Conservation (phyloP, 2,329 filamentous ascomycete species). For the Cercospora berteroae region DNA sequence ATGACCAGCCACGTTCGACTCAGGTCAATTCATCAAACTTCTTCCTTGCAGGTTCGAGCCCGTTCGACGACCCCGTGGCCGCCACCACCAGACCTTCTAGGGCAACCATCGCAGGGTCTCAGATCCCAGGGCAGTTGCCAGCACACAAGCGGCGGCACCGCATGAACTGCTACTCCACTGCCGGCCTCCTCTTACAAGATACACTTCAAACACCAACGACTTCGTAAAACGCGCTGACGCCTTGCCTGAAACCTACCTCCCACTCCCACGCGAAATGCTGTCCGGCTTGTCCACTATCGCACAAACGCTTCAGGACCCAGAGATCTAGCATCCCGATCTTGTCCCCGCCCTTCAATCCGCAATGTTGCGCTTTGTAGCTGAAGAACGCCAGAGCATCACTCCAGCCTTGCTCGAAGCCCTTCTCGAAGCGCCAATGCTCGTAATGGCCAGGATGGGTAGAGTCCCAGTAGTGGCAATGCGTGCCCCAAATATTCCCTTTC, state of each 20-base stretch:
- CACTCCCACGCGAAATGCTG: slow-evolving; percentile 51
- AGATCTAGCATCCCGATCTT: slow-evolving; percentile 58
- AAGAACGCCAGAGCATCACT: slow-evolving; percentile 56
- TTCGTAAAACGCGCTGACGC: slow-evolving; percentile 45
- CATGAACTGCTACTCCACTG: background rate
- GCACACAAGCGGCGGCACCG: background rate
- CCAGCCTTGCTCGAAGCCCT: slow-evolving; percentile 58
- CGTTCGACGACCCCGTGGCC: background rate
- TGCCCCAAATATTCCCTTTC: slow-evolving; percentile 40
- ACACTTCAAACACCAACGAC: slow-evolving; percentile 31
- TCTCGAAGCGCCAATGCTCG: slow-evolving; percentile 55
- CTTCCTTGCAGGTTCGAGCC: background rate
- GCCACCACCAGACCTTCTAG: background rate
- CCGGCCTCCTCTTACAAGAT: background rate
- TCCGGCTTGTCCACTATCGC: slow-evolving; percentile 51
- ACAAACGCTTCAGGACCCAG: slow-evolving; percentile 57
- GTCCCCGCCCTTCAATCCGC: slow-evolving; percentile 45
- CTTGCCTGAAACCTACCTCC: slow-evolving; percentile 51
- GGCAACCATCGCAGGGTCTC: background rate
- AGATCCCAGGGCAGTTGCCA: background rate
- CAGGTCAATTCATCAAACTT: background rate
- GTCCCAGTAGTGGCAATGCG: slow-evolving; percentile 55
- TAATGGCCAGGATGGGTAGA: slow-evolving; percentile 44
- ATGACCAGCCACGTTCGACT: background rate
- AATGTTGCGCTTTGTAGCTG: slow-evolving; percentile 39